These are phyloP conservation scores for Leucoagaricus sp. DNA, from an alignment of 1,284 basidiomycete species.

Conservation along the genomic window DNA sequence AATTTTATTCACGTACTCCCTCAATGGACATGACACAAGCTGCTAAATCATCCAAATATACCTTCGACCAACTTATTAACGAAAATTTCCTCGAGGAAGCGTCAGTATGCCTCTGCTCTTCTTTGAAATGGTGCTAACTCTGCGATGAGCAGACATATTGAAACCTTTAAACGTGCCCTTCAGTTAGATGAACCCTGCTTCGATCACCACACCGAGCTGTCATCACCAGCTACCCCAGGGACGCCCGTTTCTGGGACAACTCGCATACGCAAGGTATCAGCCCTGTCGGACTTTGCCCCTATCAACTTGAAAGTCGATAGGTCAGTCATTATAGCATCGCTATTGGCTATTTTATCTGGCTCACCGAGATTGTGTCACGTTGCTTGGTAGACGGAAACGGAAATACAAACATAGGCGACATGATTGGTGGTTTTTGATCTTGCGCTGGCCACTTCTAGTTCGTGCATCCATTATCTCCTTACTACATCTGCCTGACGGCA, in stretches of 20 bases:
- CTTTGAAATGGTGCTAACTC: not conserved
- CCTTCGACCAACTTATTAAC: constrained; percentile 28
- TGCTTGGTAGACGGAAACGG: constrained; percentile 46
- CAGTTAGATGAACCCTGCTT: constrained; percentile 55
- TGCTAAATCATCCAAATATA: constrained; percentile 1
- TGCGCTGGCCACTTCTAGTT: constrained; percentile 90
- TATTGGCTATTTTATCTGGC: not conserved
- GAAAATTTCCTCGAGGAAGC: constrained; percentile 71
- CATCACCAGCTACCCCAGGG: constrained; percentile 37
- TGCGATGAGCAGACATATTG: constrained; percentile 57
- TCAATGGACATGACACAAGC: not conserved
- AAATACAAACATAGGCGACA: constrained; percentile 54
- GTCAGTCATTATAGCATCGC: constrained; percentile 35
- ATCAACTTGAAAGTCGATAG: constrained; percentile 79
- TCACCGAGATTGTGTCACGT: not conserved
- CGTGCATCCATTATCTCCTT: not conserved
- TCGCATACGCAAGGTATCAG: constrained; percentile 75
- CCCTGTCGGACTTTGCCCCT: constrained; percentile 91
- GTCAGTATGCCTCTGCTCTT: constrained; percentile 41
- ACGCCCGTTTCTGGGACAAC: constrained; percentile 33
- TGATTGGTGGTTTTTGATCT: constrained; percentile 79
- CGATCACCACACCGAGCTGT: constrained; percentile 40
- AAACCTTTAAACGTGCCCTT: constrained; percentile 70
- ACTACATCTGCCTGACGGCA: not conserved
- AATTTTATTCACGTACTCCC: not conserved